Evolutionary conservation across 768 basidiomycete species (phyloP).

Genomic region (Sistotremastrum suecicum): DNA sequence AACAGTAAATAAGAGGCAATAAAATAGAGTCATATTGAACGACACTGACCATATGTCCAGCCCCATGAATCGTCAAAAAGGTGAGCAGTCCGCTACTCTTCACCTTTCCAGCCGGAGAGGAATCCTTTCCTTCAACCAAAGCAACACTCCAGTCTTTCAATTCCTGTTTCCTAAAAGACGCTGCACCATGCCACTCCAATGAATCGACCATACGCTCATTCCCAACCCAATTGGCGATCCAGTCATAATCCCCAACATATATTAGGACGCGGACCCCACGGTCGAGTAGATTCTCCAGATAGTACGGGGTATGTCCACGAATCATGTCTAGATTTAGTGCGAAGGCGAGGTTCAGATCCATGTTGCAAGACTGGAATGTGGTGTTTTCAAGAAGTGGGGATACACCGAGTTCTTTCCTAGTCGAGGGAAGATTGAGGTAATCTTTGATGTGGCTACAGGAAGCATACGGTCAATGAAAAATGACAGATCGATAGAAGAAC

Average conservation of each 20-base stretch:
- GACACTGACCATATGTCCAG: slow-evolving; percentile 55
- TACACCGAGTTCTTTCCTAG: slow-evolving; percentile 48
- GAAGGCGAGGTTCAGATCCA: slow-evolving; percentile 32
- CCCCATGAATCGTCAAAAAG: slow-evolving; percentile 48
- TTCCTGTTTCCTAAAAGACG: slow-evolving; percentile 13
- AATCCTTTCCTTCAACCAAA: slow-evolving; percentile 11
- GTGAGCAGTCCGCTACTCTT: slow-evolving; percentile 25
- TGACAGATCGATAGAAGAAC: neutral
- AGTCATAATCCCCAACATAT: slow-evolving; percentile 17
- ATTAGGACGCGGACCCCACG: slow-evolving; percentile 19
- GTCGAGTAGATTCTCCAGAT: slow-evolving; percentile 26
- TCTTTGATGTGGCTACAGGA: slow-evolving; percentile 33
- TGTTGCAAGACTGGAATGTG: slow-evolving; percentile 23
- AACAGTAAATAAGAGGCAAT: neutral
- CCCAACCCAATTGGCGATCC: slow-evolving; percentile 15
- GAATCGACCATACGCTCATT: slow-evolving; percentile 24
- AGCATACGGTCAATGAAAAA: neutral
- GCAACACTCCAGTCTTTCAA: slow-evolving; percentile 25
- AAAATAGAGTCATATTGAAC: neutral
- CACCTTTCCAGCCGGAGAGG: slow-evolving; percentile 23
- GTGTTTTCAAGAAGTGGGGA: slow-evolving; percentile 20
- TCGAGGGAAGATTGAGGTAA: slow-evolving; percentile 47
- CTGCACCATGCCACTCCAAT: slow-evolving; percentile 23
- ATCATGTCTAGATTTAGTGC: slow-evolving; percentile 24
- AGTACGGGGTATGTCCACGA: slow-evolving; percentile 15